These are phyloP conservation scores for Saxophila tyrrhenica DNA, from an alignment of 495 filamentous ascomycete species.

Conservation along the genomic window DNA sequence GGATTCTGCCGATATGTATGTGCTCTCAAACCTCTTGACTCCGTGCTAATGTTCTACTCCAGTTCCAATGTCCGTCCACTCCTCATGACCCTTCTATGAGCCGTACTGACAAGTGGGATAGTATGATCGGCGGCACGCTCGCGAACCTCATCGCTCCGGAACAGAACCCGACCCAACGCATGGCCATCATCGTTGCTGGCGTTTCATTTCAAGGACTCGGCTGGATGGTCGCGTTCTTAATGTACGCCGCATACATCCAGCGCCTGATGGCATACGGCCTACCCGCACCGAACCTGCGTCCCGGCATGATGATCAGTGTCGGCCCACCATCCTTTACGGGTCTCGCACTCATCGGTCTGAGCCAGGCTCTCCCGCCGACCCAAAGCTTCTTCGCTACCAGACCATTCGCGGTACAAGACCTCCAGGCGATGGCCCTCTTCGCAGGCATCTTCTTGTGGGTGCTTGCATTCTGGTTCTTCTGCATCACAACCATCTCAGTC, in stretches of 20 bases:
- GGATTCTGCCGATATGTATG: conserved; percentile 40
- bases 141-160: conserved; percentile 30
- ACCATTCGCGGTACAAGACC: conserved; percentile 25
- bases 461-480: conserved; percentile 63
- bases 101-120: neutral
- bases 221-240: conserved; percentile 36
- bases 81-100: neutral
- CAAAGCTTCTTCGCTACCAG: conserved; percentile 19
- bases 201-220: conserved; percentile 43
- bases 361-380: conserved; percentile 33
- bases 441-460: conserved; percentile 57
- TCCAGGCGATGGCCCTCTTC: conserved; percentile 40
- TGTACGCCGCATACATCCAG: conserved; percentile 32
- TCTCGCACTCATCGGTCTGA: conserved; percentile 57
- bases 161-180: conserved; percentile 32
- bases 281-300: conserved; percentile 18
- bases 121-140: conserved; percentile 40
- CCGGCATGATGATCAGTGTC: conserved; percentile 26
- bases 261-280: conserved; percentile 27
- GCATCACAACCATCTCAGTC: conserved; percentile 43
- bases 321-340: conserved; percentile 48
- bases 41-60: too few relatives aligned
- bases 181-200: conserved; percentile 40
- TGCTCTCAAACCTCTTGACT: too few relatives aligned
- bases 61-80: neutral